Percentiles rank a stretch among this genome's conserved stretches.
Conservation (phyloP, 164 flowering plant genomes). For the Chloranthus sessilifolius region DNA sequence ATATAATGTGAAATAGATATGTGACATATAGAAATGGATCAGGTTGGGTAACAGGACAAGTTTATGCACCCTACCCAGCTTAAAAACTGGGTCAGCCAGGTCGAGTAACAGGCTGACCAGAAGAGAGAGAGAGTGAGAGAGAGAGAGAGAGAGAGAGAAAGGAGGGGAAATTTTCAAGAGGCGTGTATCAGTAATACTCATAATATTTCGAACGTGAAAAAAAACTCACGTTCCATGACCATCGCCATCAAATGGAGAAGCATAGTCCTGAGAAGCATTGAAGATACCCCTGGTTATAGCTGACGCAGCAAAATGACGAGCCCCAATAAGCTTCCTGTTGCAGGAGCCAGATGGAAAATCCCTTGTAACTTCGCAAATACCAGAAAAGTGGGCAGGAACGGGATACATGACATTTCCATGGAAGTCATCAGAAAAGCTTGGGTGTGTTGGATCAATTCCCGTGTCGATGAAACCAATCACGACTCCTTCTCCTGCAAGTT, state of each 20-base stretch:
- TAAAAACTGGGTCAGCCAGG: no score
- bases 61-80: no score
- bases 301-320: constrained; percentile 98
- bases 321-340: constrained; percentile 93
- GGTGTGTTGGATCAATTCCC: constrained; percentile 96
- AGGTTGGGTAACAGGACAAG: no score
- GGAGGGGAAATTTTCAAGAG: no score
- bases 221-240: constrained; percentile 97
- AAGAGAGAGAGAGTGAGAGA: no score
- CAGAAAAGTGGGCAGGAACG: constrained; percentile 72
- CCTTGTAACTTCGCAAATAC: constrained; percentile 87
- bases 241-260: constrained; percentile 95
- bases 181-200: no score
- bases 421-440: constrained; percentile 68
- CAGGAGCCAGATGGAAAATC: constrained; percentile 99
- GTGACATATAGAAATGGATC: background rate
- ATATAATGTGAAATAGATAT: no score
- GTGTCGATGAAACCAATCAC: constrained; percentile 94
- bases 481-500: constrained; percentile 82
- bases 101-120: no score
- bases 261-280: constrained; percentile 83
- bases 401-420: constrained; percentile 45
- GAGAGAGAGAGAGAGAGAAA: no score
- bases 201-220: no score
- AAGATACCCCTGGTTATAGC: constrained; percentile 98